Conservation (phyloP, 345 rosid species). For the Pistacia vera region DNA sequence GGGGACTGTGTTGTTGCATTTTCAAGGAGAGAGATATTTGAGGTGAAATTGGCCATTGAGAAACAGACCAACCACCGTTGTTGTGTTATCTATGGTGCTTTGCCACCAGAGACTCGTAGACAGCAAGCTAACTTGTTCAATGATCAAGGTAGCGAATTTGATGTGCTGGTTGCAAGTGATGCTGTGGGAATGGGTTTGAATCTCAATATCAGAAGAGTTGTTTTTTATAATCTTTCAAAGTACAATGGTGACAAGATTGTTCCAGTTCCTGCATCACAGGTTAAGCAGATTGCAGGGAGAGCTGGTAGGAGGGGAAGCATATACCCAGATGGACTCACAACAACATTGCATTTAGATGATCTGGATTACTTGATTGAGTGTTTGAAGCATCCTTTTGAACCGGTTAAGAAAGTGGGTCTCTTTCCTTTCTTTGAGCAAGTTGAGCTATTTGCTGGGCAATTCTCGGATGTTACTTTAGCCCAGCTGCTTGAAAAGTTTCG, state of each 20-base stretch:
- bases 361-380: conserved; percentile 76
- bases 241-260: conserved; percentile 85
- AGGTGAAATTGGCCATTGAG: conserved; percentile 89
- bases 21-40: conserved; percentile 94
- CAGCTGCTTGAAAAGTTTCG: conserved; percentile 76
- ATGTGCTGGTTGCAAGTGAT: conserved; percentile 96
- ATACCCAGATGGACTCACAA: conserved; percentile 89
- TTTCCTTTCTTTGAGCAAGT: conserved; percentile 96
- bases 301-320: conserved; percentile 94
- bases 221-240: conserved; percentile 70
- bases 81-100: conserved; percentile 93
- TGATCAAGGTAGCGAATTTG: conserved; percentile 82
- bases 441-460: conserved; percentile 80
- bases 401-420: conserved; percentile 76
- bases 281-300: conserved; percentile 97
- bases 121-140: conserved; percentile 93
- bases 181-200: conserved; percentile 98
- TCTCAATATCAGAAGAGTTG: conserved; percentile 89
- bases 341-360: conserved; percentile 74
- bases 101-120: conserved; percentile 94
- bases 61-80: conserved; percentile 80
- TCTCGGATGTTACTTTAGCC: conserved; percentile 53
- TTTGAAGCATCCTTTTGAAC: conserved; percentile 83
- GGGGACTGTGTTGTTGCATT: conserved; percentile 96
- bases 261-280: conserved; percentile 84